Conservation (phyloP, 208 protist species). For the Acanthamoeba royreba region DNA sequence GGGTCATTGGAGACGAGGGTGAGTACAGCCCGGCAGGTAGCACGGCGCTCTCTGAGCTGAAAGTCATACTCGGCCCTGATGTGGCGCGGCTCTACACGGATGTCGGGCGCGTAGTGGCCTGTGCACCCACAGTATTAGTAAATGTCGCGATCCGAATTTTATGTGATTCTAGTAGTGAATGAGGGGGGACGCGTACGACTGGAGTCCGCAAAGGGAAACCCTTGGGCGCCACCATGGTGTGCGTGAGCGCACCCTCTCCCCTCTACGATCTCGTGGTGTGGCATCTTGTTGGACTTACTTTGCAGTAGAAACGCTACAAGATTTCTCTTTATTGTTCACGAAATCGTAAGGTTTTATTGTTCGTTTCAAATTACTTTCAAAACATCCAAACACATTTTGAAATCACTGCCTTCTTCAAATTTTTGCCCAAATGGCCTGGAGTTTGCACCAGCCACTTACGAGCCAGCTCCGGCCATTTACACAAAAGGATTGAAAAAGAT, state of each 20-base stretch:
- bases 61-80: not conserved
- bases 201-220: not conserved
- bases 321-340: too few relatives aligned
- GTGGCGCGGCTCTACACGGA: not conserved
- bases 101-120: slow-evolving; percentile 3
- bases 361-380: too few relatives aligned
- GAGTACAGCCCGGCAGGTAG: not conserved
- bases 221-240: not conserved
- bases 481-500: too few relatives aligned
- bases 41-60: not conserved
- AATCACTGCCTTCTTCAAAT: too few relatives aligned
- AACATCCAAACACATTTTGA: too few relatives aligned
- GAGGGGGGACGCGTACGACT: not conserved
- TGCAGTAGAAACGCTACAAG: too few relatives aligned
- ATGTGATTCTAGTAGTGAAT: not conserved
- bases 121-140: not conserved
- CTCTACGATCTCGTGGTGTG: not conserved
- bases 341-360: too few relatives aligned
- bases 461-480: too few relatives aligned
- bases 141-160: not conserved
- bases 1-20: not conserved
- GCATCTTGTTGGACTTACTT: too few relatives aligned
- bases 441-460: too few relatives aligned
- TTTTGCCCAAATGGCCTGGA: too few relatives aligned
- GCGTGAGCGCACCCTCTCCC: not conserved